Conservation (phyloP, 2,329 filamentous ascomycete genomes). For the Trichoderma sp. region DNA sequence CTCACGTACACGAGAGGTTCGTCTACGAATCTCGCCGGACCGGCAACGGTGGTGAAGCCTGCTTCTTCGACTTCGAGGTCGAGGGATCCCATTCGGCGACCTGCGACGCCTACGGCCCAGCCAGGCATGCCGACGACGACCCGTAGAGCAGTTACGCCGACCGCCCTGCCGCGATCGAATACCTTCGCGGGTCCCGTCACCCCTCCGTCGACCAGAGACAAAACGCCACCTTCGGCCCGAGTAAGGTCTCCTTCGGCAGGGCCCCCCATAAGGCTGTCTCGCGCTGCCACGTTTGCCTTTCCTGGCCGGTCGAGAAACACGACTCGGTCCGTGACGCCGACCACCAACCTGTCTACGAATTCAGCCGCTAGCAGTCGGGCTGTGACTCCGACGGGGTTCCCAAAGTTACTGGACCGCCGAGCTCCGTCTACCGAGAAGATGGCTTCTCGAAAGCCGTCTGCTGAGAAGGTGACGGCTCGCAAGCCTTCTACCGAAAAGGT, state of each 20-base stretch:
- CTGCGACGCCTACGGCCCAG: conserved; percentile 17
- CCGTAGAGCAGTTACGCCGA: conserved; percentile 2
- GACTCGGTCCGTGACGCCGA: conserved; percentile 4
- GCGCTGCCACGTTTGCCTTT: conserved; percentile 7
- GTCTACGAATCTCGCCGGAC: conserved; percentile 35
- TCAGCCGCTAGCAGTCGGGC: conserved; percentile 18
- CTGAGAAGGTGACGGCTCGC: not conserved
- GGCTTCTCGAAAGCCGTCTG: not conserved
- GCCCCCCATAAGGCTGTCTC: not conserved
- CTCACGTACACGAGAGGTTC: conserved; percentile 42
- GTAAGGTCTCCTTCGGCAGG: not conserved
- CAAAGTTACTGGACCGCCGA: conserved; percentile 28
- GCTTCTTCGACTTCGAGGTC: conserved; percentile 34
- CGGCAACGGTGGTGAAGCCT: conserved; percentile 38
- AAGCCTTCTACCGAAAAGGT: not conserved
- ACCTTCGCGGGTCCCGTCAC: not conserved
- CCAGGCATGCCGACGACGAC: not conserved
- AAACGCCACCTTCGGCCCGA: not conserved
- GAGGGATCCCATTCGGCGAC: conserved; percentile 18
- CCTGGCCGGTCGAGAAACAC: not conserved
- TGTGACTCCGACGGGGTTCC: conserved; percentile 9
- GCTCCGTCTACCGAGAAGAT: conserved; percentile 30
- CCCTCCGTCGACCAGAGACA: not conserved
- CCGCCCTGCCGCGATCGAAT: conserved; percentile 9
- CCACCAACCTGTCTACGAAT: not conserved